phyloP scores from a whole-genome alignment of 2,329 filamentous ascomycete species.

The Calonectria pseudoturangicola region DNA sequence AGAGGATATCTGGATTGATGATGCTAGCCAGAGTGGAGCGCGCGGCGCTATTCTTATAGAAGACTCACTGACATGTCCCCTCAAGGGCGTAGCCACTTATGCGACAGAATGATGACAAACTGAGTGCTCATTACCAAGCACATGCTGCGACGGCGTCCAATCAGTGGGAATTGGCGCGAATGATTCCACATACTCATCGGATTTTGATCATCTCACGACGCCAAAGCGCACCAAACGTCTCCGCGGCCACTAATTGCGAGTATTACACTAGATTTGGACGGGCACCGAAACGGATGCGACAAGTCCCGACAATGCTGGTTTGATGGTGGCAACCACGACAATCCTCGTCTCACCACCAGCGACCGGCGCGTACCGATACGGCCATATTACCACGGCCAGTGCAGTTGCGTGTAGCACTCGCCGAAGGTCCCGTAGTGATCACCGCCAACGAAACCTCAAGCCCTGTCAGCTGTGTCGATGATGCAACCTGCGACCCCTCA shows the following conservation, averaged over 20 bases:
- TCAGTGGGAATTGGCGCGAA: neutral
- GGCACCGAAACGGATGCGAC: neutral
- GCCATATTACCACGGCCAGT: neutral
- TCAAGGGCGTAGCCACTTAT: constrained; percentile 19
- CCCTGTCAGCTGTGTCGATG: neutral
- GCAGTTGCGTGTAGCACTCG: neutral
- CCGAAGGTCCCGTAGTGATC: constrained; percentile 6
- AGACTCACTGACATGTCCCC: neutral
- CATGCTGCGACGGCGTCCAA: neutral
- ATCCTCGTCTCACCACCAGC: neutral
- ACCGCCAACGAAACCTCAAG: neutral
- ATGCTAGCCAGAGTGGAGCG: neutral
- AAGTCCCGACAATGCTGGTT: neutral
- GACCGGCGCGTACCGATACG: neutral
- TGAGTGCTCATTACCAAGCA: constrained; percentile 6
- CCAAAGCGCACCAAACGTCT: neutral
- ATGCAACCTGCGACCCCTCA: constrained; percentile 8
- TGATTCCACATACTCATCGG: constrained; percentile 18
- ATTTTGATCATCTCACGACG: neutral
- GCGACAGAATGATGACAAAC: constrained; percentile 13
- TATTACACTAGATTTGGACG: neutral
- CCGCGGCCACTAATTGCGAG: neutral
- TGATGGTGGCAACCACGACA: neutral
- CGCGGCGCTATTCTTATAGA: constrained; percentile 8
- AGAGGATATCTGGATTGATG: neutral